Base-by-base conservation (phyloP, 2,329 filamentous ascomycete genomes). In the Chaetomium strumarium region DNA sequence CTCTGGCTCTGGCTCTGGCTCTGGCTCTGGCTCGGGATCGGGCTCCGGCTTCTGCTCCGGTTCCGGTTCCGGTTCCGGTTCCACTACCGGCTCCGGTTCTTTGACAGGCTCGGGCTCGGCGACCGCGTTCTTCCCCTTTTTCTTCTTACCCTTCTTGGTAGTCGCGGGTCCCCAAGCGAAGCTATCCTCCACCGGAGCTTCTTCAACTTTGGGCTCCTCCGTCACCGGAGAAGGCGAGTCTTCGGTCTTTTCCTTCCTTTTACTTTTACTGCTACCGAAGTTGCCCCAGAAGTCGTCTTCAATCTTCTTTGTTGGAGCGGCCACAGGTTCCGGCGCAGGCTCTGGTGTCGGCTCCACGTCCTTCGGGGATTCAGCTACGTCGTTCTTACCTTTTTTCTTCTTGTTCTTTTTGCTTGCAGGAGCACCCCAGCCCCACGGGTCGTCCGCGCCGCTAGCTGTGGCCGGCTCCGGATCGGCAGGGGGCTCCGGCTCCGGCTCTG, bases 11-110 rank as follows among this genome's bases (percentile, higher is more conserved):
- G 63, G 66, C 14, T 67, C 67, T 8, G 49, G 38, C 5, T 43
- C 41, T 58, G 47, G 49, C 30, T 55, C 68, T 2, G 67, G 63
- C 49, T 68, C 68, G 1, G 63, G 66, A n/a, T 68, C 67, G 1
- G 49, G 46, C n/a, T 42, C 41, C 57, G 51, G 52, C 48, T 55
- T 46, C 24, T 43, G 34, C n/a, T 50, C 50, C 63, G 55, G 55
- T 8, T 58, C 56, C 7, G 51, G 49, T 12, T 58, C 59, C 2
- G 55, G 56, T 10, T 64, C 68, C 40, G 68, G 61, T 43, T 69
- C 67, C 24, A 24, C 24, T 24, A 24, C 67, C 1, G 49, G 45
- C 19, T 45, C 41, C 58, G 50, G 52, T 45, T 55, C 49, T 29
- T 42, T 34, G 16, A 50, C 53, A 63, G 55, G 55, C 7, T 58